A percentile compares a stretch with the other conserved stretches of the same genome.
Evolutionary conservation across 2,329 filamentous ascomycete species (phyloP).

Genomic region (Fusarium continuum): DNA sequence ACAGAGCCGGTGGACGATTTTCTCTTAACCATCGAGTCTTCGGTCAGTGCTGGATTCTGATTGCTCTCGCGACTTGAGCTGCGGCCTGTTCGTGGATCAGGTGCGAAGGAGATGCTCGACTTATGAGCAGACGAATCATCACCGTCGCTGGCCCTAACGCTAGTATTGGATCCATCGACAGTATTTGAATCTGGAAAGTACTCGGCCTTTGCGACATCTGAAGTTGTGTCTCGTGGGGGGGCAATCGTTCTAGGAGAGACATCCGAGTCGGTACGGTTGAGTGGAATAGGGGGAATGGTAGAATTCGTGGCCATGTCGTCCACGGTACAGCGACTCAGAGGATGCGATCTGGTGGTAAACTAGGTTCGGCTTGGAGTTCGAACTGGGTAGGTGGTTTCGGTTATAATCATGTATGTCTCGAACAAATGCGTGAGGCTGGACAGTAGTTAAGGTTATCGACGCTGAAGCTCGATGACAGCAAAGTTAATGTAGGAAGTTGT

Average conservation of each 20-base stretch:
- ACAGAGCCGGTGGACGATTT: conserved; percentile 60
- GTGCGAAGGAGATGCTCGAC: conserved; percentile 49
- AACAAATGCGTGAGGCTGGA: conserved; percentile 8
- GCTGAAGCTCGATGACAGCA: conserved; percentile 1
- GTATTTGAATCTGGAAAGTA: conserved; percentile 43
- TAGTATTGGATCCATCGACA: conserved; percentile 39
- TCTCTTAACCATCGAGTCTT: conserved; percentile 43
- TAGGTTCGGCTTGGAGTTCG: neutral
- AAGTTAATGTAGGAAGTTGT: conserved; percentile 1
- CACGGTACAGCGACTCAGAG: neutral
- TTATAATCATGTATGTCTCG: conserved; percentile 2
- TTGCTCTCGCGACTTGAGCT: conserved; percentile 40
- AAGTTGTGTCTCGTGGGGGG: conserved; percentile 30
- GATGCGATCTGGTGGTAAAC: conserved; percentile 1
- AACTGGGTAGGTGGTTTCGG: conserved; percentile 1
- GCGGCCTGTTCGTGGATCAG: conserved; percentile 44
- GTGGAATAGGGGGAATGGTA: conserved; percentile 33
- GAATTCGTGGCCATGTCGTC: conserved; percentile 38
- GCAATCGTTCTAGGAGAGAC: conserved; percentile 53
- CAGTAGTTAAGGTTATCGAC: conserved; percentile 12
- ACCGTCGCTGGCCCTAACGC: conserved; percentile 39
- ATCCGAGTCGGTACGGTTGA: conserved; percentile 53
- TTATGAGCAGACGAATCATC: conserved; percentile 47
- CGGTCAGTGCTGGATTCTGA: conserved; percentile 37
- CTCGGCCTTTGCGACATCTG: conserved; percentile 19